Percentiles rank a stretch among this genome's conserved stretches.
These are phyloP conservation scores for Tephrocybe sp. DNA, from an alignment of 768 basidiomycete genomes.

Conservation along the genomic window DNA sequence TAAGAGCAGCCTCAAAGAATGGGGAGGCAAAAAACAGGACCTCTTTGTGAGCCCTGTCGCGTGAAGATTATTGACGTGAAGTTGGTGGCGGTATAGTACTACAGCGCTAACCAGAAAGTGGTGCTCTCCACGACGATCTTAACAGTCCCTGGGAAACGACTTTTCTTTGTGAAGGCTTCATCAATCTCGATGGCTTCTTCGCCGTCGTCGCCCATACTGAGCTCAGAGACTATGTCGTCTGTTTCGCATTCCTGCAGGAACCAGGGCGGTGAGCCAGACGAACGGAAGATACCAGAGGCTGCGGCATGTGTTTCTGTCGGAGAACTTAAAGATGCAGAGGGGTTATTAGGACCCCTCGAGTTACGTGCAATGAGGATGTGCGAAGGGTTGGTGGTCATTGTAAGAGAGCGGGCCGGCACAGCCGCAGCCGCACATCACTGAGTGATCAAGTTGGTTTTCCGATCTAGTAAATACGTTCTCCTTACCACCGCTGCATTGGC, in stretches of 20 bases:
- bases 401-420: no score
- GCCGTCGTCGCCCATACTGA: constrained; percentile 63
- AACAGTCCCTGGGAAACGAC: constrained; percentile 78
- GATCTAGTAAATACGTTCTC: no score
- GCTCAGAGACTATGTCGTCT: constrained; percentile 68
- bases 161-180: constrained; percentile 70
- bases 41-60: constrained; percentile 83
- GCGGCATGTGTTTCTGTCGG: constrained; percentile 90
- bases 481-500: no score
- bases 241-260: constrained; percentile 73
- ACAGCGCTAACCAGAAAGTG: constrained; percentile 77
- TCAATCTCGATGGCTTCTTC: constrained; percentile 79
- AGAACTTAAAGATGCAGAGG: constrained; percentile 78
- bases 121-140: constrained; percentile 89
- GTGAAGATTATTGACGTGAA: constrained; percentile 5
- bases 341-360: constrained; percentile 73
- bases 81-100: constrained; percentile 1
- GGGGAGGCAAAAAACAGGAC: constrained; percentile 92
- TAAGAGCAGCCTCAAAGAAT: constrained; percentile 89
- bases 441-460: no score
- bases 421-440: no score
- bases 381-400: constrained; percentile 77
- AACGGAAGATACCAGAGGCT: constrained; percentile 80
- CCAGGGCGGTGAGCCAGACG: constrained; percentile 79
- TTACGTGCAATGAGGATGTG: constrained; percentile 89